Base-by-base conservation (phyloP, 306 rosid genomes). In the Lathyrus oleraceus region DNA sequence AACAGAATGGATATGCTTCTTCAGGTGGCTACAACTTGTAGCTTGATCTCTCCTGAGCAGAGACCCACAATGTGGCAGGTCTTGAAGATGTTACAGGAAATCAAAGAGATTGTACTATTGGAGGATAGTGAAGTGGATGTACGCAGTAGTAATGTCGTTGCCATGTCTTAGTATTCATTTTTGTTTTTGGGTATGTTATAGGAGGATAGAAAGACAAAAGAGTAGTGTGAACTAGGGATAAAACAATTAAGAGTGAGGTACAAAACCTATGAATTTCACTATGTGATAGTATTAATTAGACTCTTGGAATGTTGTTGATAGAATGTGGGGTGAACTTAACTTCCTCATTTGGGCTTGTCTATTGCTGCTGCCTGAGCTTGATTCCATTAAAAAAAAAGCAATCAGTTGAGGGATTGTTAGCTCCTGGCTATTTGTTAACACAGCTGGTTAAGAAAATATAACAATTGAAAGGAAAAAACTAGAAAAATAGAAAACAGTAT, bases 11-110 rank as follows among this genome's bases (percentile, higher is more conserved):
- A 75, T 42, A 81, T 89, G 95, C 89, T 89, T 70, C 80, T 89
- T 13, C 95, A 89, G 69, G 95, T 87, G 39, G 98, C 95, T 30
- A 67, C 85, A 1, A 82, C 85, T 65, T 92, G 96, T 81, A 80
- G 95, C 77, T 30, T 84, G 59, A 76, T 79, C 28, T 89, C 95
- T 13, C 90, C 92, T 0, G 98, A 92, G 89, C 95, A 87, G 85
- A 89, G 98, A 36, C 98, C 98, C 21, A 86, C 92, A 15, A 87
- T 89, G 98, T 87, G 98, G 96, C 92, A 87, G 83, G 98, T 92
- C 76, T 80, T 92, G 88, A 92, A 89, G 87, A 89, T 87, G 96
- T 82, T 92, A 61, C 98, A 87, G 66, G 96, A 92, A 84, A 86
- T 92, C 76, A 92, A 92, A 78, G 88, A 87, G 61, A 74, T 74